Evolutionary conservation across 768 basidiomycete genomes (phyloP), one percentile per base, ranked within the genome.

Genomic region (Trametes meyenii): DNA sequence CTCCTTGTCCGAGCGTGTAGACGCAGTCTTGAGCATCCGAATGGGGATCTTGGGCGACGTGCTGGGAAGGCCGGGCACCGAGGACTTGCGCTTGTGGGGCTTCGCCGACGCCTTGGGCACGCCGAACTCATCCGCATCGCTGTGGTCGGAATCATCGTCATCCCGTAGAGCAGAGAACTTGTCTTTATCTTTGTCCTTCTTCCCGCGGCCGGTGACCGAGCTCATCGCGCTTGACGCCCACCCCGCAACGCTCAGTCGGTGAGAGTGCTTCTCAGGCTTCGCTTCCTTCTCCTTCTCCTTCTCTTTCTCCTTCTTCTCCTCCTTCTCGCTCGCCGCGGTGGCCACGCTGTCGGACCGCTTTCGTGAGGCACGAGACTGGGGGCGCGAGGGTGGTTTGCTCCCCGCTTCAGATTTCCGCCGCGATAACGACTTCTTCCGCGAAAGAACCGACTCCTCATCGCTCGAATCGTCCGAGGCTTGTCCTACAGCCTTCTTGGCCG

Each of bases 171-270:
- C 74, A 43, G 87, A 71, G 60, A 89, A 89, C n/a, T 75, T 70
- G 14, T 82, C 81, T 66, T 81, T 83, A 67, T 77, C 81, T 67
- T 82, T 83, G 67, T 78, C 82, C 72, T 84, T 88, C 73, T 79
- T 82, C 29, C 80, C 78, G 17, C 82, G 76, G 3, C 84, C 83
- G 1, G 85, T 79, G 49, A 90, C 79, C 35, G 83, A 83, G 45
- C 77, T 84, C 50, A 89, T 83, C 38, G 86, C 87, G 71, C 72
- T 85, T 52, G 84, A 83, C 14, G 87, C 88, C 87, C 90, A 91
- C 6, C 83, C 85, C 2, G 83, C 76, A 19, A 88, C 77, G 42
- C 69, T 75, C 56, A 72, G 68, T 76, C 82, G 69, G 77, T 75
- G 56, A 8, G 65, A 67, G 19, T 16, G 63, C 80, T 79, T 60